Percentiles rank a stretch among this genome's conserved stretches.
Evolutionary conservation across 1,284 basidiomycete genomes (phyloP).

Genomic region (Sporisorium graminicola): DNA sequence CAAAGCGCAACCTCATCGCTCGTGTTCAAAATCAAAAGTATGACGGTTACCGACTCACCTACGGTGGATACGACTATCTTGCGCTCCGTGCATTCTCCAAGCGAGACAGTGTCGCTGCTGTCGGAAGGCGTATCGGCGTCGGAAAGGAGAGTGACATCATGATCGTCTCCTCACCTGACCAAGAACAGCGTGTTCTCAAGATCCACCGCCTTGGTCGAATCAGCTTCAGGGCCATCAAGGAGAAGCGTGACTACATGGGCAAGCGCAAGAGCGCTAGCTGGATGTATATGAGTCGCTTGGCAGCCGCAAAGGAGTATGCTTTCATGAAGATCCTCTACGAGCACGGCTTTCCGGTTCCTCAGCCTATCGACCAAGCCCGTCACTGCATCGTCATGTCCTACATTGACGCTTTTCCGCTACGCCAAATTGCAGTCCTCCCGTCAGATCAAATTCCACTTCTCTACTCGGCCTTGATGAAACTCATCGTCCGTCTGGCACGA

Average conservation of each 20-base stretch:
- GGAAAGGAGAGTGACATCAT: slow-evolving; percentile 99
- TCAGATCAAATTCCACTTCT: slow-evolving; percentile 81
- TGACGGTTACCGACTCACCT: slow-evolving; percentile 96
- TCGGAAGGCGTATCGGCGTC: slow-evolving; percentile 97
- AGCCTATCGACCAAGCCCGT: slow-evolving; percentile 91
- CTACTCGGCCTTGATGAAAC: slow-evolving; percentile 92
- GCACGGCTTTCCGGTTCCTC: slow-evolving; percentile 91
- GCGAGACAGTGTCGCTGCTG: slow-evolving; percentile 70
- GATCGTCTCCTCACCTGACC: slow-evolving; percentile 85
- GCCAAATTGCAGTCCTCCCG: slow-evolving; percentile 86
- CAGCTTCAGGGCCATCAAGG: slow-evolving; percentile 96
- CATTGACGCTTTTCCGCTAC: slow-evolving; percentile 95
- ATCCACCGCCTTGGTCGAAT: slow-evolving; percentile 93
- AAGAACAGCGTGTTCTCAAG: slow-evolving; percentile 89
- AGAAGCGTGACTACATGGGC: slow-evolving; percentile 95
- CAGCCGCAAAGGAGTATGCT: slow-evolving; percentile 96
- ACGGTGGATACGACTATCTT: slow-evolving; percentile 96
- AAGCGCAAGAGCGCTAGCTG: slow-evolving; percentile 95
- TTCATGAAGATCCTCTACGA: slow-evolving; percentile 99
- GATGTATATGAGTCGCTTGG: slow-evolving; percentile 99
- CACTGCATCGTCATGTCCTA: slow-evolving; percentile 97
- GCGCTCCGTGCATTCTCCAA: slow-evolving; percentile 93
- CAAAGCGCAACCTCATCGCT: slow-evolving; percentile 90
- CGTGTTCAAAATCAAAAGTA: slow-evolving; percentile 93
- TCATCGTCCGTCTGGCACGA: slow-evolving; percentile 92